Evolutionary conservation across 139 green algal species (phyloP), one percentile per base, ranked within the genome.

Genomic region (Nannochloris sp.): DNA sequence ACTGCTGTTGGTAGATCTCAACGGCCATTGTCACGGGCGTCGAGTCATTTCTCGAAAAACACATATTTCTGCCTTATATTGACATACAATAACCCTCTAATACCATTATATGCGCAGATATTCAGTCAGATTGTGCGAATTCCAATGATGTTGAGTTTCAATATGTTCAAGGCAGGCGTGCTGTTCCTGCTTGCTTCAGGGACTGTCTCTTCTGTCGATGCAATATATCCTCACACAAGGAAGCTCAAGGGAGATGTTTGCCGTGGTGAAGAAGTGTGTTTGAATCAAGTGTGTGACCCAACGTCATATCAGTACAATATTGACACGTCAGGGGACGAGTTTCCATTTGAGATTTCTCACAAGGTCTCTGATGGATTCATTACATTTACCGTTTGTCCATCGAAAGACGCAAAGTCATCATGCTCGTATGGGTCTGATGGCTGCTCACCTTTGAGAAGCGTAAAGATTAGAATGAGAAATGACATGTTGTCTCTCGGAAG

Each of bases 381-480:
- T 19, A 15, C 23, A 25, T 64, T 64, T 51, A 57, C 21, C 19
- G 23, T 64, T 24, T 64, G 57, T 19, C 21, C 57, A 31, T 31
- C 21, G 23, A 29, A 23, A 18, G 57, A 48, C 21, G 19, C 12
- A 50, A 51, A 27, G n/a, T 16, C 12, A 9, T 21, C 21, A 18
- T 34, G 19, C 23, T 18, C 21, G 8, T 25, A 29, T 9, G 12
- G 21, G 1, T 29, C 21, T 37, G 21, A 15, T 34, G 50, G 23
- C 12, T 58, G 50, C 50, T 37, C 50, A 2, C 27, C 57, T 64
- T 23, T 64, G 12, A 25, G 21, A 25, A 31, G n/a, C 15, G 19
- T 64, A 27, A 27, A 64, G 57, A 16, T 64, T 25, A 27, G 57
- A 18, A 64, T 51, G 19, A n/a, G 40, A 18, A 49, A 64, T 51